phyloP scores from a whole-genome alignment of 2,329 filamentous ascomycete genomes.

The Eutypella sp. region DNA sequence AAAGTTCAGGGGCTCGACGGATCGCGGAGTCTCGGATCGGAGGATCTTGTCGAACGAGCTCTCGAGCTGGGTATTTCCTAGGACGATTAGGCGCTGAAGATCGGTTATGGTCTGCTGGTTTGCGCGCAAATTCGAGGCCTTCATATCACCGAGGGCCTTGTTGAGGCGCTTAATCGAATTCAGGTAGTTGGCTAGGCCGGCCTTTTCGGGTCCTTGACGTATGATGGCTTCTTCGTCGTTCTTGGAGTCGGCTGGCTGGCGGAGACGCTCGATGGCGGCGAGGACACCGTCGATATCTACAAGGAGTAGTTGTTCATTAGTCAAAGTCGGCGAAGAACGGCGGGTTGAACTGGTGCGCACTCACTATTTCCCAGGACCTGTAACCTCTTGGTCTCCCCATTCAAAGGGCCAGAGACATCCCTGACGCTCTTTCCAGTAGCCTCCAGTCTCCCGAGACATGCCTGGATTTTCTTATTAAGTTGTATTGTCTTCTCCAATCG shows the following conservation, averaged over 20 bases:
- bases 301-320: neutral
- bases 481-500: constrained; percentile 86
- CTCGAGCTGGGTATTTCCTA: constrained; percentile 79
- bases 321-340: no score
- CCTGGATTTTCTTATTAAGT: constrained; percentile 92
- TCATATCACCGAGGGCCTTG: constrained; percentile 78
- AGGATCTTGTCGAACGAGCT: constrained; percentile 76
- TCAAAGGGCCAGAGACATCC: constrained; percentile 87
- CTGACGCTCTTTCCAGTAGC: constrained; percentile 85
- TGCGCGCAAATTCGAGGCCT: constrained; percentile 82
- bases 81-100: constrained; percentile 69
- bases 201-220: constrained; percentile 76
- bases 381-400: constrained; percentile 83
- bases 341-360: constrained; percentile 24
- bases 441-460: constrained; percentile 77
- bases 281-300: constrained; percentile 81
- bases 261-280: constrained; percentile 79
- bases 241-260: constrained; percentile 88
- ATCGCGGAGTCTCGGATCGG: constrained; percentile 66
- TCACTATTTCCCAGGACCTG: constrained; percentile 80
- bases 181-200: constrained; percentile 79
- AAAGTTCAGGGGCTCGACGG: constrained; percentile 85
- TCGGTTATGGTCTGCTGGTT: constrained; percentile 87
- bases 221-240: constrained; percentile 90
- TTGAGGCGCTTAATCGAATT: constrained; percentile 84